Conservation (phyloP, 2,329 filamentous ascomycete genomes). For the Ascochyta pisi region DNA sequence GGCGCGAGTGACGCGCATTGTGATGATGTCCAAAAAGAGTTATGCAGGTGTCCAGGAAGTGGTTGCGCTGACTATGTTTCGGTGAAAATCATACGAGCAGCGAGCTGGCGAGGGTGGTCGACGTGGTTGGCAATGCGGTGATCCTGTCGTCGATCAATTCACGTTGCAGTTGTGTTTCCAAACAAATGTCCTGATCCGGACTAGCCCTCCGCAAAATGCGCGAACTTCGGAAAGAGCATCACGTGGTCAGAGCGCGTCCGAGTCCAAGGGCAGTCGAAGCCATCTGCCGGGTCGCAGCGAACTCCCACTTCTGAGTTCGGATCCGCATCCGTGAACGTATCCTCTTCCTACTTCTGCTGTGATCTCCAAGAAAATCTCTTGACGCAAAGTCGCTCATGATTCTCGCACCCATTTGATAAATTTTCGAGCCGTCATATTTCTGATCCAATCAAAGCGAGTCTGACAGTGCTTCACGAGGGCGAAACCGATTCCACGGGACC, state of each 20-base stretch:
- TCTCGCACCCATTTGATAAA: constrained; percentile 8
- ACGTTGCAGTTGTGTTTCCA: constrained; percentile 9
- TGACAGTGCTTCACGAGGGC: background rate
- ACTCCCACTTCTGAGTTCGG: constrained; percentile 2
- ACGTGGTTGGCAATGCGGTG: constrained; percentile 1
- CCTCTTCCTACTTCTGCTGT: constrained; percentile 6
- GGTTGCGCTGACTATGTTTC: constrained; percentile 14
- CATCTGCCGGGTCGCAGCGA: constrained; percentile 14
- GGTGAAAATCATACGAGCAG: constrained; percentile 24
- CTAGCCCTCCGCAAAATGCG: constrained; percentile 1
- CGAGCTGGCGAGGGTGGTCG: constrained; percentile 16
- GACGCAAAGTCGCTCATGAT: background rate
- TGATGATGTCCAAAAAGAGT: constrained; percentile 10
- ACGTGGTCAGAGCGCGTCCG: constrained; percentile 8
- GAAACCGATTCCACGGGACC: background rate
- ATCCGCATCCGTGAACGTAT: constrained; percentile 5
- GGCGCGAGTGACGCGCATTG: constrained; percentile 55
- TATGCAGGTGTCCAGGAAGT: background rate
- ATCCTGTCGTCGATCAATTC: constrained; percentile 1
- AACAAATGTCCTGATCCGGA: constrained; percentile 13
- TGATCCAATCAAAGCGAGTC: background rate
- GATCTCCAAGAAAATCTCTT: background rate
- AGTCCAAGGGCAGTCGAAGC: background rate
- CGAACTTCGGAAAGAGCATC: constrained; percentile 4
- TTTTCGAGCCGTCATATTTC: background rate